A percentile compares a stretch with the other conserved stretches of the same genome.
Evolutionary conservation across 345 rosid genomes (phyloP).

Genomic region (Brassica juncea): DNA sequence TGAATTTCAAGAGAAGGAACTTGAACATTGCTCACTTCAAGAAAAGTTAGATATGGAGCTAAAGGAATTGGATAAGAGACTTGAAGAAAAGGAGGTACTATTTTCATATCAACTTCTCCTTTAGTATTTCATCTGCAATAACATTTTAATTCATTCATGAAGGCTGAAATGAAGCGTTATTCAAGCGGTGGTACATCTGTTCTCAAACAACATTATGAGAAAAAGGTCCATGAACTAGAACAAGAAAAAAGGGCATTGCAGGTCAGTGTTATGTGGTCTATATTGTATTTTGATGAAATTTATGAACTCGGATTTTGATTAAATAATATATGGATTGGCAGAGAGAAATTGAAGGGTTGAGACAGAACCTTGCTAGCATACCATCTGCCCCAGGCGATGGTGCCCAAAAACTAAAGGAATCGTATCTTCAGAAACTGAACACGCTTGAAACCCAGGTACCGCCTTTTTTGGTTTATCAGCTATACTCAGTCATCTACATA

Average conservation of each 20-base stretch:
- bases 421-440: constrained; percentile 86
- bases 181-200: constrained; percentile 71
- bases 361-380: constrained; percentile 65
- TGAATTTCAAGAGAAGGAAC: constrained; percentile 75
- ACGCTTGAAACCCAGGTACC: constrained; percentile 84
- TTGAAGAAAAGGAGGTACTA: constrained; percentile 91
- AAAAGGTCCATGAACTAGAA: constrained; percentile 85
- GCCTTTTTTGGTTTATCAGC: constrained; percentile 19
- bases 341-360: constrained; percentile 92
- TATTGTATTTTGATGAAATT: constrained; percentile 1
- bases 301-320: background rate
- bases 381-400: constrained; percentile 77
- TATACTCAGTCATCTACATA: background rate
- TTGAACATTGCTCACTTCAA: constrained; percentile 87
- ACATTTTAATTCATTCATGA: constrained; percentile 24
- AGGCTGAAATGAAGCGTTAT: constrained; percentile 97
- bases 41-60: constrained; percentile 87
- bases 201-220: constrained; percentile 92
- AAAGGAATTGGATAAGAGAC: constrained; percentile 82
- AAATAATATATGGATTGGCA: constrained; percentile 42
- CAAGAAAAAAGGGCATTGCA: constrained; percentile 78
- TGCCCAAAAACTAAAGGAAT: constrained; percentile 79
- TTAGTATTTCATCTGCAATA: constrained; percentile 8
- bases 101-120: constrained; percentile 5
- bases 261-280: constrained; percentile 48